These are phyloP conservation scores for Aspergillus sp. DNA, from an alignment of 2,329 filamentous ascomycete genomes.

Conservation along the genomic window DNA sequence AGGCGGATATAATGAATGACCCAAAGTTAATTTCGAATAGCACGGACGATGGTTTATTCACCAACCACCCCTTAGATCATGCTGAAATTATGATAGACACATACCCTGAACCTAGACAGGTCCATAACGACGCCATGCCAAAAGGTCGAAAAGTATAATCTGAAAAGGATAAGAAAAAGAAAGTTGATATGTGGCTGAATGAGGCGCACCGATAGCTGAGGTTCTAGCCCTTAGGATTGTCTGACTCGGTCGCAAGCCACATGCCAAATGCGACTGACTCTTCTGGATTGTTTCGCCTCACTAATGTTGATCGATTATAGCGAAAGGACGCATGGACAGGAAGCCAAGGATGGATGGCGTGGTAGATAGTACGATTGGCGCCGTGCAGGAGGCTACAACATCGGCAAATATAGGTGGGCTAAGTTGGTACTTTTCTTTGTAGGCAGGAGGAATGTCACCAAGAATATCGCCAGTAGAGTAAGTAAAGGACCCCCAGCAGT, in stretches of 20 bases:
- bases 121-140: neutral
- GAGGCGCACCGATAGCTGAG: neutral
- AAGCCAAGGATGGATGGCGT: constrained; percentile 7
- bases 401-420: no score
- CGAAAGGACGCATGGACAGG: constrained; percentile 8
- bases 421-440: no score
- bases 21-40: neutral
- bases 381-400: no score
- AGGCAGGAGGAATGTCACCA: neutral
- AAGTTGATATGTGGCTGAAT: neutral
- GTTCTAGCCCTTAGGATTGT: neutral
- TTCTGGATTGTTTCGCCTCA: neutral
- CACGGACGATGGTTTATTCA: neutral
- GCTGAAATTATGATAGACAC: neutral
- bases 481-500: neutral
- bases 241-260: constrained; percentile 17
- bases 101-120: neutral
- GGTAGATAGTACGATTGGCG: neutral
- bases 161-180: neutral
- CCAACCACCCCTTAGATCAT: neutral
- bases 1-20: neutral
- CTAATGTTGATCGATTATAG: neutral
- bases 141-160: no score
- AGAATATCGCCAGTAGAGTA: neutral
- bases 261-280: constrained; percentile 13